Percentiles rank a stretch among this genome's conserved stretches.
These are phyloP conservation scores for Podospora fimiseda DNA, from an alignment of 495 filamentous ascomycete species.

Conservation along the genomic window DNA sequence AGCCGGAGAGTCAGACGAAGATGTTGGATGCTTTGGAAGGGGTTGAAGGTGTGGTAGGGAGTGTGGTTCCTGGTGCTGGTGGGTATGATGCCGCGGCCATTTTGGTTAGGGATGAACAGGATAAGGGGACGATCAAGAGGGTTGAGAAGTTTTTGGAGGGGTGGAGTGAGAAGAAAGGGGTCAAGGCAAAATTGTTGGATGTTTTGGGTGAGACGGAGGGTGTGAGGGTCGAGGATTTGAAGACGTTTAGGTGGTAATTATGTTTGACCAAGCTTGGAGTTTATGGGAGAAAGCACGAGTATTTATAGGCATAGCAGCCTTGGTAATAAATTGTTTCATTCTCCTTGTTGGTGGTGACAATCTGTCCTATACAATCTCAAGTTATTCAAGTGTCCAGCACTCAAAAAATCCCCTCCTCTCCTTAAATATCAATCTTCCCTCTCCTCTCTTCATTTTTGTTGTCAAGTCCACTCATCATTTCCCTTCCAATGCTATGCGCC, in stretches of 20 bases:
- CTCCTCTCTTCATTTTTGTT: not conserved
- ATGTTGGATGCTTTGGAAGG: conserved; percentile 68
- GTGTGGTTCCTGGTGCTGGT: conserved; percentile 90
- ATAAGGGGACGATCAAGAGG: conserved; percentile 52
- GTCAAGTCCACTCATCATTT: no score
- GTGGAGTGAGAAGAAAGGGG: conserved; percentile 63
- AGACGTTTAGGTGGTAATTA: conserved; percentile 62
- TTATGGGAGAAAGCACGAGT: no score
- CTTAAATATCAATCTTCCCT: not conserved
- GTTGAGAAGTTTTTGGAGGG: conserved; percentile 55
- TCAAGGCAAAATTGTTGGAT: conserved; percentile 67
- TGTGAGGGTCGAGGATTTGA: conserved; percentile 57
- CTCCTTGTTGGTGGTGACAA: not conserved
- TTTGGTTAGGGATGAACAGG: conserved; percentile 72
- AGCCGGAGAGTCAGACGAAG: conserved; percentile 77
- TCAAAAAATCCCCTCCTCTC: not conserved
- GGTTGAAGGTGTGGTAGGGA: conserved; percentile 77
- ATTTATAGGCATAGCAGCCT: no score
- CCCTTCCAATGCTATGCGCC: no score
- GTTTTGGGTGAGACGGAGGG: conserved; percentile 88
- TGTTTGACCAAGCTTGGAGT: no score
- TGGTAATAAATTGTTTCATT: not conserved
- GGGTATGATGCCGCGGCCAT: conserved; percentile 89
- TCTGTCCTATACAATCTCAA: not conserved
- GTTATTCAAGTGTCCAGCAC: not conserved